Evolutionary conservation across 176 grass and related monocot species (phyloP), one percentile per base, ranked within the genome.

Genomic region (Echinochloa phyllopogon): DNA sequence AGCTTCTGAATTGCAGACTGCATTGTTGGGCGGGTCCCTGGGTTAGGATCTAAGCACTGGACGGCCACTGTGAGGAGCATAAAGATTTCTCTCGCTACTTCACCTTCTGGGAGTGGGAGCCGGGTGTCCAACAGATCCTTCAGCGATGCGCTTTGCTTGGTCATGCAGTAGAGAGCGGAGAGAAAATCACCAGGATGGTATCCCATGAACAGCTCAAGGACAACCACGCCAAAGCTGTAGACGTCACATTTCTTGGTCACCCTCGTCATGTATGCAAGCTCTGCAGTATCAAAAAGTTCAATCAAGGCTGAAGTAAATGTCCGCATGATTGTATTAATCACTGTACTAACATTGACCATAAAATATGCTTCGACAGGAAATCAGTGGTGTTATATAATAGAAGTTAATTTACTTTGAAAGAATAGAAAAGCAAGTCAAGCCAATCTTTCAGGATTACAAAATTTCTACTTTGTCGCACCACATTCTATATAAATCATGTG

Each of bases 41-140:
- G 75, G 24, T 78, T 47, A 57, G 75, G 14, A 44, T 62, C 33
- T 5, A 78, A 60, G 40, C 40, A 62, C 56, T 45, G 56, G 14
- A 78, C 40, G 9, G 38, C 55, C n/a, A 60, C 38, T 12, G 3
- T 59, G 53, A 77, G 4, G 11, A 77, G 21, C 55, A 56, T 38
- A 43, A 59, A 25, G 23, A 84, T 84, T 55, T 76, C 60, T 55
- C 37, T 67, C 55, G 72, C 16, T 0, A 7, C 51, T 38, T 66
- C 72, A n/a, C 33, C 2, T 84, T 43, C 41, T 16, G 82, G 82
- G 9, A 84, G 60, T 17, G 82, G 71, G 59, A 84, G 33, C 45
- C 71, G 36, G 71, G 23, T 53, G 36, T 84, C 82, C 45, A 84
- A 65, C 33, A 84, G 50, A 84, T 84, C 71, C 71, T 42, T 23